Conservation (phyloP, 768 basidiomycete genomes). For the Pleurotus platypus region DNA sequence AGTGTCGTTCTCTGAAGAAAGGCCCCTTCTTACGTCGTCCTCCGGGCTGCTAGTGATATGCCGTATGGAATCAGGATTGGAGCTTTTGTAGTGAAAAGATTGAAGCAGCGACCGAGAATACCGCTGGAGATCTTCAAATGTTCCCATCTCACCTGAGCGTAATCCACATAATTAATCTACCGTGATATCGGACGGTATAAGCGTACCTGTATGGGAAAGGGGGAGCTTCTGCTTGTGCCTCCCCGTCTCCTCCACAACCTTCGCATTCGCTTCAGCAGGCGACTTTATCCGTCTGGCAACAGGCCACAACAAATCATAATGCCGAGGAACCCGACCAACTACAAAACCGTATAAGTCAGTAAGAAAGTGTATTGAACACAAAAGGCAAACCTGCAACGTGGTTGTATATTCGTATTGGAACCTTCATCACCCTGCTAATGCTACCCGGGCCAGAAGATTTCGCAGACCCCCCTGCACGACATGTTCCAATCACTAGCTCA, state of each 20-base stretch:
- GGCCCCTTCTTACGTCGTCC: constrained; percentile 29
- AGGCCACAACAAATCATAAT: constrained; percentile 87
- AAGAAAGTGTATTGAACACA: background rate
- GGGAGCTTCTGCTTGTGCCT: constrained; percentile 13
- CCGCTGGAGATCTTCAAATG: constrained; percentile 43
- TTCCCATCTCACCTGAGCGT: constrained; percentile 14
- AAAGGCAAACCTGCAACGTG: constrained; percentile 66
- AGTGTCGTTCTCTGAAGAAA: constrained; percentile 31
- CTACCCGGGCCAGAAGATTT: constrained; percentile 40
- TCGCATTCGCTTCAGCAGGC: constrained; percentile 31
- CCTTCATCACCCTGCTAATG: constrained; percentile 78
- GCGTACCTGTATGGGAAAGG: constrained; percentile 21
- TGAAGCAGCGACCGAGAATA: constrained; percentile 53
- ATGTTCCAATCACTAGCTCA: constrained; percentile 85
- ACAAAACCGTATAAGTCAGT: constrained; percentile 1
- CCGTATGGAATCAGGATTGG: constrained; percentile 13
- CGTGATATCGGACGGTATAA: background rate
- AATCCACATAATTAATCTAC: background rate
- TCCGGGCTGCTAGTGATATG: constrained; percentile 9
- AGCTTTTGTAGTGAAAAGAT: constrained; percentile 33
- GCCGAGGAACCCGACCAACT: constrained; percentile 54
- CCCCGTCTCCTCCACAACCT: constrained; percentile 30
- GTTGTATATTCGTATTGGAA: constrained; percentile 90
- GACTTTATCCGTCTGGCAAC: constrained; percentile 39
- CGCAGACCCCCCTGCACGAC: constrained; percentile 44